phyloP scores from a whole-genome alignment of 345 rosid genomes.

The Salix udensis region DNA sequence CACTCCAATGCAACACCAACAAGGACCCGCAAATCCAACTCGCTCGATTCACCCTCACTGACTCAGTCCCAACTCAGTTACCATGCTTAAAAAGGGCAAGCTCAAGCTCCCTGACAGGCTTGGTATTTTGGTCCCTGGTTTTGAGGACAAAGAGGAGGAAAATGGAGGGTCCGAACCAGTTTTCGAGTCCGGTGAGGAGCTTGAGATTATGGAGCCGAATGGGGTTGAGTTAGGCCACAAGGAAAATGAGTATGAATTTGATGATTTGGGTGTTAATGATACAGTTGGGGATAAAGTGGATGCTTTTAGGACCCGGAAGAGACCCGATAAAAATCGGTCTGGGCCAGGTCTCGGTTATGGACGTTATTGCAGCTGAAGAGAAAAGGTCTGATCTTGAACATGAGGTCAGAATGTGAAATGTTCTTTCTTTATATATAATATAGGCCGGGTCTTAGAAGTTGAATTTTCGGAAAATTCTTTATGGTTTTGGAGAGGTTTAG shows the following conservation, averaged over 20 bases:
- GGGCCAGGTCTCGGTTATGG: conserved; percentile 29
- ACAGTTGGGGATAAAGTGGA: conserved; percentile 24
- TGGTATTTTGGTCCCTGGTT: conserved; percentile 50
- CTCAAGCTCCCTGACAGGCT: conserved; percentile 49
- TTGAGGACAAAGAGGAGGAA: conserved; percentile 31
- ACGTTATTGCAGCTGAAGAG: conserved; percentile 50
- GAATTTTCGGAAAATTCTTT: too few species aligned
- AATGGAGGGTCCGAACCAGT: conserved; percentile 22
- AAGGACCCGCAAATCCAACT: not conserved
- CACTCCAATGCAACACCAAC: conserved; percentile 11
- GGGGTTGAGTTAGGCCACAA: conserved; percentile 26
- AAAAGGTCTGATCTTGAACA: conserved; percentile 58
- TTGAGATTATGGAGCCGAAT: conserved; percentile 47
- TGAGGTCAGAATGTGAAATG: conserved; percentile 41
- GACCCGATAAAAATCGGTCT: conserved; percentile 28
- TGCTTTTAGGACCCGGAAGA: conserved; percentile 8
- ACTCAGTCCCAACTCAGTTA: conserved; percentile 15
- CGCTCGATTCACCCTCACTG: conserved; percentile 5
- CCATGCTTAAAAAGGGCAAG: conserved; percentile 49
- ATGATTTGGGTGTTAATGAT: not conserved
- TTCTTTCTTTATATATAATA: not conserved
- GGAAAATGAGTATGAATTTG: conserved; percentile 20
- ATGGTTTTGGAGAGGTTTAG: not conserved
- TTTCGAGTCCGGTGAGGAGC: conserved; percentile 54
- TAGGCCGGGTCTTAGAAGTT: not conserved